Evolutionary conservation across 441 rosid genomes (phyloP), one percentile per base, ranked within the genome.

Genomic region (Croton setiger): DNA sequence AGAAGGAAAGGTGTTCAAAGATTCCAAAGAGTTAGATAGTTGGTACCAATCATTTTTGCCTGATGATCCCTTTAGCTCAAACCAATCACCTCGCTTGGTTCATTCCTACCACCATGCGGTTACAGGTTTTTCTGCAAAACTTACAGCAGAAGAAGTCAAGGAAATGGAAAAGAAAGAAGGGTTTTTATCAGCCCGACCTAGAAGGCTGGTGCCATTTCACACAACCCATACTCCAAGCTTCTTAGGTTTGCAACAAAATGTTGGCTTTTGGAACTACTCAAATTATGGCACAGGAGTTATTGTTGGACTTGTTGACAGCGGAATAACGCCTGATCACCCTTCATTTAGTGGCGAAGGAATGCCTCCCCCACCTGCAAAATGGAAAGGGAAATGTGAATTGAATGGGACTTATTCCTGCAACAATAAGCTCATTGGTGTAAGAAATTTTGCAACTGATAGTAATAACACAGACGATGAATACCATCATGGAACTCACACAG

Each of bases 401-500:
- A 55, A 64, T 20, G 72, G 41, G 10, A 69, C 77, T 15, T 39
- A 18, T 43, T 51, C 7, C 9, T 86, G 87, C 51, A 84, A 82
- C 56, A 82, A 82, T 72, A 86, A 86, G 44, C 63, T 84, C 18
- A 78, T 84, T 2, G 84, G 88, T 20, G 82, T 82, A 15, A 74
- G 88, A 39, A 62, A 78, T 55, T 79, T 86, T 57, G 39, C 64
- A 41, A 14, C 61, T 17, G 65, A 54, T 8, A 78, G 76, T 20
- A 37, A 41, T 21, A 55, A 68, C 8, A 79, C 81, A 0, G 20
- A 41, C 44, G 92, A 87, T 68, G 76, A 77, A 12, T 17, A 33
- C 0, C 84, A 84, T 12, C 92, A 83, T 60, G 92, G 91, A 11
- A 85, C 86, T 37, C 89, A 83, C 74, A 83, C 86, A 39, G 69